Conservation (phyloP, 1,284 basidiomycete genomes). For the Vanrija humicola region DNA sequence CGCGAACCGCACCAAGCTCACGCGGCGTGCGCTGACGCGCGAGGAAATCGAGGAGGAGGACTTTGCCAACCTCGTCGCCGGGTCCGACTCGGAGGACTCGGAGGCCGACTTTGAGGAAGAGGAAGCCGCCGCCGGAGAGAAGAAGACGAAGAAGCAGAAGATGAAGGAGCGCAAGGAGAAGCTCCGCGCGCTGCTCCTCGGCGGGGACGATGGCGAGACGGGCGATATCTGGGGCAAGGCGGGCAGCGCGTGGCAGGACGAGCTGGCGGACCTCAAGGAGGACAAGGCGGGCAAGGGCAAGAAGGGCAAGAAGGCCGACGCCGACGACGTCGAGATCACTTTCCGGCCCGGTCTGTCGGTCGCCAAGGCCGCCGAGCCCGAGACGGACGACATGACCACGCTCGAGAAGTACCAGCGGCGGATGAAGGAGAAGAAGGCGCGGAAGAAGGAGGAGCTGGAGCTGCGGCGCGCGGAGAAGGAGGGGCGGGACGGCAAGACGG, state of each 20-base stretch:
- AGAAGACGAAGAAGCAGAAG: conserved; percentile 49
- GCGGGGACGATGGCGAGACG: conserved; percentile 56
- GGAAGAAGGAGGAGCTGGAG: conserved; percentile 55
- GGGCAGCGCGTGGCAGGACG: conserved; percentile 27
- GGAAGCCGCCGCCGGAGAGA: conserved; percentile 23
- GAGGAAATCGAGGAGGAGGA: conserved; percentile 86
- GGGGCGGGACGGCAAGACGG: conserved; percentile 49
- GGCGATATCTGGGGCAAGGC: conserved; percentile 66
- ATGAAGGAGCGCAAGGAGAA: conserved; percentile 55
- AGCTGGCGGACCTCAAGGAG: conserved; percentile 44
- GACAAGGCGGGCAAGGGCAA: conserved; percentile 40
- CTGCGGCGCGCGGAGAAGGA: conserved; percentile 48
- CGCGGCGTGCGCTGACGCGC: conserved; percentile 69
- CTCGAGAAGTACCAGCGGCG: conserved; percentile 75
- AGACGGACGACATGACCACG: conserved; percentile 66
- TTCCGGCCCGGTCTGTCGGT: conserved; percentile 75
- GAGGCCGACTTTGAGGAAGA: conserved; percentile 48
- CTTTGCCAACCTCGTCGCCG: conserved; percentile 79
- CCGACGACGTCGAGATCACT: conserved; percentile 84
- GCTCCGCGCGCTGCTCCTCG: conserved; percentile 67
- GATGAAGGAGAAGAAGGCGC: conserved; percentile 77
- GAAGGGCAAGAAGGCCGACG: conserved; percentile 37
- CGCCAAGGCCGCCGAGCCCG: conserved; percentile 43
- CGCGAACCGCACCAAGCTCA: conserved; percentile 75
- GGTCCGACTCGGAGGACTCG: conserved; percentile 59